phyloP scores from a whole-genome alignment of 148 eudicot genomes.

The Amaranthus hypochondriacus region DNA sequence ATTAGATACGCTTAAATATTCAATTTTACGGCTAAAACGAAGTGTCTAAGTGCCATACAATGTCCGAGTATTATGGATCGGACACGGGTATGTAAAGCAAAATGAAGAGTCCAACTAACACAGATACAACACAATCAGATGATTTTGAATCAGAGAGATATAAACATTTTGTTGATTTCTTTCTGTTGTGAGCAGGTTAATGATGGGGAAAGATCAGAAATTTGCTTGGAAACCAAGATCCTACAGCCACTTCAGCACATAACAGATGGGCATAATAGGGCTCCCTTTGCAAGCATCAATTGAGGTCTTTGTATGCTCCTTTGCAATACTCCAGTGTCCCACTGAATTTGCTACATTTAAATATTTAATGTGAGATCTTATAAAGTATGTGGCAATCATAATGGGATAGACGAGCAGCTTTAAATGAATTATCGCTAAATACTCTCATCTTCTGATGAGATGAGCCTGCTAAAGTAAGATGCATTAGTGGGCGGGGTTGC shows the following conservation, averaged over 20 bases:
- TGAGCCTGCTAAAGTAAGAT: too few species aligned
- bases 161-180: not conserved
- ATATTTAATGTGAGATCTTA: not conserved
- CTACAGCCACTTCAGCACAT: constrained; percentile 26
- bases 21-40: too few species aligned
- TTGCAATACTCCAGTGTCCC: not conserved
- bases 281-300: constrained; percentile 64
- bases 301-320: constrained; percentile 16
- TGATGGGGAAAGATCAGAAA: constrained; percentile 26
- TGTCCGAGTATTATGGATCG: too few species aligned
- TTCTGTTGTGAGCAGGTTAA: constrained; percentile 39
- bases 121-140: too few species aligned
- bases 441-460: constrained; percentile 3
- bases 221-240: constrained; percentile 28
- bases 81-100: too few species aligned
- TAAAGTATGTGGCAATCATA: too few species aligned
- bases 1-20: too few species aligned
- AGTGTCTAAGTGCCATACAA: too few species aligned
- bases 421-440: not conserved
- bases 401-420: too few species aligned
- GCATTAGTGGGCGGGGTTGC: too few species aligned
- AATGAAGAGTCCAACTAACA: too few species aligned
- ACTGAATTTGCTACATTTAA: not conserved
- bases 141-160: too few species aligned
- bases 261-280: constrained; percentile 37